Evolutionary conservation across 1,284 basidiomycete species (phyloP).

Genomic region (Gomphus sp.): DNA sequence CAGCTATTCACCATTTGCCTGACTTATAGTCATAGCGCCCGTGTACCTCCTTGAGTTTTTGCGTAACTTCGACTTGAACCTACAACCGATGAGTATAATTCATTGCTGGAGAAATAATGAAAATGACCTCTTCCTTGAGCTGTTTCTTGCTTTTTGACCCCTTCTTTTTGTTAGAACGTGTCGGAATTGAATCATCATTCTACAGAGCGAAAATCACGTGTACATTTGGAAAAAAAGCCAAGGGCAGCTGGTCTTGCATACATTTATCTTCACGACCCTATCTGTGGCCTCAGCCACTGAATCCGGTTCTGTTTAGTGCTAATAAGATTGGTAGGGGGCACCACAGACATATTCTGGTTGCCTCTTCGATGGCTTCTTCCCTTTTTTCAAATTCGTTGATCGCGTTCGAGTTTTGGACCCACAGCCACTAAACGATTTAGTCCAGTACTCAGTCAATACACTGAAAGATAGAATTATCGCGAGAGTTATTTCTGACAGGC

Average conservation of each 20-base stretch:
- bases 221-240: neutral
- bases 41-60: slow-evolving; percentile 50
- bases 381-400: slow-evolving; percentile 17
- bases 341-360: slow-evolving; percentile 34
- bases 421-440: slow-evolving; percentile 48
- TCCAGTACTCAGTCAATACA: neutral
- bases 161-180: slow-evolving; percentile 59
- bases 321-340: neutral
- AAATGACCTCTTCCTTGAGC: slow-evolving; percentile 49
- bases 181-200: slow-evolving; percentile 57
- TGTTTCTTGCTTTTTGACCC: slow-evolving; percentile 67
- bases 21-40: slow-evolving; percentile 38
- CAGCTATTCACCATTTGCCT: slow-evolving; percentile 52
- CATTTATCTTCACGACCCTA: slow-evolving; percentile 52
- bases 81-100: slow-evolving; percentile 18
- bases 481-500: slow-evolving; percentile 35
- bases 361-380: slow-evolving; percentile 37
- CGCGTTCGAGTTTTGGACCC: slow-evolving; percentile 36
- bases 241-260: slow-evolving; percentile 15
- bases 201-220: slow-evolving; percentile 19
- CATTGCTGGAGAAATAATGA: neutral
- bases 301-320: neutral
- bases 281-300: slow-evolving; percentile 49
- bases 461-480: neutral
- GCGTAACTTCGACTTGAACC: slow-evolving; percentile 48